Percentiles rank a stretch among this genome's conserved stretches.
Conservation (phyloP, 352 stramenopile genomes). For the Lagenidium sp. region DNA sequence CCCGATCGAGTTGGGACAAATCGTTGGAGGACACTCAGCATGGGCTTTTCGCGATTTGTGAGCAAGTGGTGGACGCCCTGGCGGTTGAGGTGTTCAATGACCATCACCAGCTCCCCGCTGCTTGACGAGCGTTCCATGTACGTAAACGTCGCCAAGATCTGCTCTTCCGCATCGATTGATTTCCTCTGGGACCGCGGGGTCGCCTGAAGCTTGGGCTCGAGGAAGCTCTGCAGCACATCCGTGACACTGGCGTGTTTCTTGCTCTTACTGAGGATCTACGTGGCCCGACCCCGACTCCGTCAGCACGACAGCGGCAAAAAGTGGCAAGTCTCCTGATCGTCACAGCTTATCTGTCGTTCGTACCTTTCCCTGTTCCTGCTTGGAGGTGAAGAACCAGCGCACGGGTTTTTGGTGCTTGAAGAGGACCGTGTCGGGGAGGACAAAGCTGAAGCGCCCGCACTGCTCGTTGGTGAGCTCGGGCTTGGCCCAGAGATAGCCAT, state of each 20-base stretch:
- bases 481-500: constrained; percentile 50
- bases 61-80: constrained; percentile 32
- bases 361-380: constrained; percentile 58
- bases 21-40: constrained; percentile 47
- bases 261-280: constrained; percentile 52
- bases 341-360: no score
- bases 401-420: constrained; percentile 61
- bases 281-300: no score
- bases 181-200: not conserved
- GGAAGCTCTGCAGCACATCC: constrained; percentile 42
- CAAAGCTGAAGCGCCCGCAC: constrained; percentile 25
- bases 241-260: constrained; percentile 41
- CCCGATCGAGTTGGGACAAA: constrained; percentile 60
- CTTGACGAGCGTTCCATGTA: constrained; percentile 37
- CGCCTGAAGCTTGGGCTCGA: constrained; percentile 15
- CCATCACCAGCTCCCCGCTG: constrained; percentile 27
- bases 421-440: constrained; percentile 57
- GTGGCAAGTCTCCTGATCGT: no score
- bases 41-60: constrained; percentile 37
- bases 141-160: constrained; percentile 40
- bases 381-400: constrained; percentile 69
- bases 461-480: constrained; percentile 12
- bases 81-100: constrained; percentile 50
- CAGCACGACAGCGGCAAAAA: no score
- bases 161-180: constrained; percentile 7